Conservation (phyloP, 345 rosid species). For the Linum lewisii region DNA sequence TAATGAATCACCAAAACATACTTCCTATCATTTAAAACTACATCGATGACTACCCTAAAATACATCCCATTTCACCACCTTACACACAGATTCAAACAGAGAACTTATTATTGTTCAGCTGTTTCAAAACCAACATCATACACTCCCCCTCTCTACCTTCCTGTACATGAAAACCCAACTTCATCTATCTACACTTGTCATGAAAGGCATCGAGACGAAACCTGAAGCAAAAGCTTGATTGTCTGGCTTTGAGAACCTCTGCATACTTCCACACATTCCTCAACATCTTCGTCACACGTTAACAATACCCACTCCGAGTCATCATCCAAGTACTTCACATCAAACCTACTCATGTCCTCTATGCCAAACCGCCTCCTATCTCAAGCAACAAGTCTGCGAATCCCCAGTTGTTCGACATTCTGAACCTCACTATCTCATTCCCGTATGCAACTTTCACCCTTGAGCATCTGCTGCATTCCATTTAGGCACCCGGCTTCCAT, state of each 20-base stretch:
- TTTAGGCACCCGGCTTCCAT: constrained; percentile 19
- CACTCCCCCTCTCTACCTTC: not conserved
- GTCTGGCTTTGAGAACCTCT: constrained; percentile 40
- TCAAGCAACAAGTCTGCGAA: constrained; percentile 46
- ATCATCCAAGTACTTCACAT: constrained; percentile 86
- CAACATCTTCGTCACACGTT: constrained; percentile 82
- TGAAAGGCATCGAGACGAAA: constrained; percentile 25
- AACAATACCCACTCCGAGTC: constrained; percentile 87
- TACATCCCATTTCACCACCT: not conserved
- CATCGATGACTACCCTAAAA: not conserved
- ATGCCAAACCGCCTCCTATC: constrained; percentile 56
- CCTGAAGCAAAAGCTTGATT: constrained; percentile 55
- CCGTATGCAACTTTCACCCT: constrained; percentile 60
- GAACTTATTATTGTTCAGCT: not conserved
- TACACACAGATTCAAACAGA: not conserved
- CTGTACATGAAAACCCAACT: not conserved
- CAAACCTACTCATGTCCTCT: constrained; percentile 43
- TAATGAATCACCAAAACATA: not conserved
- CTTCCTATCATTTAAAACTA: not conserved
- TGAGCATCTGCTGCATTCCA: constrained; percentile 29
- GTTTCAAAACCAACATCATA: not conserved
- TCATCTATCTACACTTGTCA: not conserved
- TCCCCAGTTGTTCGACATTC: constrained; percentile 42
- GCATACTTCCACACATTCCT: constrained; percentile 66
- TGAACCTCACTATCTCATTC: constrained; percentile 58